A percentile compares a stretch with the other conserved stretches of the same genome.
Evolutionary conservation across 2,329 filamentous ascomycete genomes (phyloP).

Genomic region (Colletotrichum sp.): DNA sequence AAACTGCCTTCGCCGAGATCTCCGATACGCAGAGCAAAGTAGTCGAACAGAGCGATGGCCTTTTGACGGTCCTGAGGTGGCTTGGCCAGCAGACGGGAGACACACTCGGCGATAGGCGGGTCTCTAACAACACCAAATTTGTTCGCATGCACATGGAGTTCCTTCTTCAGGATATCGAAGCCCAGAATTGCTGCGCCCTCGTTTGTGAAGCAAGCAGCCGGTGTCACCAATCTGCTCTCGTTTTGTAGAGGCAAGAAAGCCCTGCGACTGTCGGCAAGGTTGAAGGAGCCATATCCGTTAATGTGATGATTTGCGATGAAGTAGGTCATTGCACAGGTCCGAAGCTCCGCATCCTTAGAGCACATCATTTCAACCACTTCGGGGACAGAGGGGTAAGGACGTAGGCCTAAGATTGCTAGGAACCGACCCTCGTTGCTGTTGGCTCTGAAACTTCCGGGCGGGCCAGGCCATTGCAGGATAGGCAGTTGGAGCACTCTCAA

Average conservation of each 20-base stretch:
- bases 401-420: constrained; percentile 74
- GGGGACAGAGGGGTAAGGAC: constrained; percentile 70
- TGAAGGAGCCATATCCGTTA: constrained; percentile 75
- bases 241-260: constrained; percentile 77
- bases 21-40: constrained; percentile 78
- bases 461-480: constrained; percentile 81
- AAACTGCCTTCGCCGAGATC: constrained; percentile 72
- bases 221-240: constrained; percentile 69
- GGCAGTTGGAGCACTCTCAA: constrained; percentile 75
- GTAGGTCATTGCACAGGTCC: constrained; percentile 78
- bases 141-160: constrained; percentile 78
- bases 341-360: constrained; percentile 60
- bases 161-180: constrained; percentile 77
- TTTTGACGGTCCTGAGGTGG: constrained; percentile 72
- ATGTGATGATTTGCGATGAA: constrained; percentile 81
- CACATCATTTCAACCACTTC: constrained; percentile 83
- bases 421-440: constrained; percentile 77
- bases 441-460: constrained; percentile 65
- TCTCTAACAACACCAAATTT: constrained; percentile 81
- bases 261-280: constrained; percentile 58
- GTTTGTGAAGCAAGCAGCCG: constrained; percentile 84
- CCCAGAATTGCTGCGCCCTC: constrained; percentile 77
- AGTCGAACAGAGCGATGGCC: constrained; percentile 78
- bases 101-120: constrained; percentile 78
- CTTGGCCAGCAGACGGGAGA: constrained; percentile 72